Conservation (phyloP, 169 alveolate genomes). For the Plasmodium inui region DNA sequence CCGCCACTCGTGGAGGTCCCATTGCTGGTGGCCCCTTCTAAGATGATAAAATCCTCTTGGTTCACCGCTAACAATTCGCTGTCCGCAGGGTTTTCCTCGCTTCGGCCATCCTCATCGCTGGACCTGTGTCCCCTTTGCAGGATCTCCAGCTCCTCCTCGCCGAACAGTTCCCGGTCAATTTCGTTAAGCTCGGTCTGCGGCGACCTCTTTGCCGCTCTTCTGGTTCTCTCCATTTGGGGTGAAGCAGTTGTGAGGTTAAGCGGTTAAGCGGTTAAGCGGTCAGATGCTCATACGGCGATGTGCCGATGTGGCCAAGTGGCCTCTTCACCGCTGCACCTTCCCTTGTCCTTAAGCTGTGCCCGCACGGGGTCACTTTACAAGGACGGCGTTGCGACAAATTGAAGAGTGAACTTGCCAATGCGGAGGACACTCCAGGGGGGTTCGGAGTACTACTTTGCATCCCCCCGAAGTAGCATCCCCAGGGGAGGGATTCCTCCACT, state of each 20-base stretch:
- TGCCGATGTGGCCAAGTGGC: neutral
- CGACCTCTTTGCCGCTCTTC: neutral
- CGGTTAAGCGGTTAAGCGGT: neutral
- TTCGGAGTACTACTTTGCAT: neutral
- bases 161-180: slow-evolving; percentile 57
- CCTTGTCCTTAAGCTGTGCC: neutral
- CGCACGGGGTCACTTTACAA: neutral
- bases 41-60: slow-evolving; percentile 21
- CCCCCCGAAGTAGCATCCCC: neutral
- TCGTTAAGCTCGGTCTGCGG: slow-evolving; percentile 16
- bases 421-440: neutral
- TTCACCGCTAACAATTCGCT: neutral
- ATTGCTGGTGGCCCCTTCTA: slow-evolving; percentile 8
- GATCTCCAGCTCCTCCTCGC: slow-evolving; percentile 53
- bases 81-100: neutral
- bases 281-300: neutral
- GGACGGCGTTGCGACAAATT: neutral
- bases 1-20: neutral
- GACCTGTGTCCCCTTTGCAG: slow-evolving; percentile 5
- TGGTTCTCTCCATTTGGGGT: slow-evolving; percentile 1
- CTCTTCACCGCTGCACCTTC: neutral
- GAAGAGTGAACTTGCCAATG: neutral
- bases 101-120: neutral
- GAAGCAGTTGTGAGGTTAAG: neutral
- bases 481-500: neutral